Evolutionary conservation across 345 rosid species (phyloP).

Genomic region (Erodium maritimum): DNA sequence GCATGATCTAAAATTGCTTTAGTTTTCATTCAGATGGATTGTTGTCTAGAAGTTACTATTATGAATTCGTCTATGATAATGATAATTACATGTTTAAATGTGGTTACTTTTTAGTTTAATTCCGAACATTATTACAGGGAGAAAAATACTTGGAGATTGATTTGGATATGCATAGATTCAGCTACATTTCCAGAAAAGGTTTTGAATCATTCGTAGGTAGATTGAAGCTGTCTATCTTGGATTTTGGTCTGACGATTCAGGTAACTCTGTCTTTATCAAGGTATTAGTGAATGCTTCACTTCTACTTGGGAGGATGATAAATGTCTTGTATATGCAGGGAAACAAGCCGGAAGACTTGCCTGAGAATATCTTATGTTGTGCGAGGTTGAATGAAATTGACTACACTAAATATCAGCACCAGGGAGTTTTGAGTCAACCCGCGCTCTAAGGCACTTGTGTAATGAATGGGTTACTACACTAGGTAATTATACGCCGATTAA

Average conservation of each 20-base stretch:
- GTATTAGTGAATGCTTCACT: not conserved
- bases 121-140: constrained; percentile 24
- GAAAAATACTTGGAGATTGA: constrained; percentile 72
- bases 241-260: constrained; percentile 75
- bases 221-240: constrained; percentile 41
- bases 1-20: not conserved
- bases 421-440: not conserved
- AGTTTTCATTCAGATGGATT: not conserved
- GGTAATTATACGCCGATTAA: no score
- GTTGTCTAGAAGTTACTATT: not conserved
- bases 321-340: constrained; percentile 24
- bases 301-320: not conserved
- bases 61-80: not conserved
- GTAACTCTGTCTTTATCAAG: constrained; percentile 15
- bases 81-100: not conserved
- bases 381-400: constrained; percentile 47
- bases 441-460: not conserved
- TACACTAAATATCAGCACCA: constrained; percentile 36
- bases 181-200: constrained; percentile 59
- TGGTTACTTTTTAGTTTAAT: not conserved
- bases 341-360: constrained; percentile 60
- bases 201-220: constrained; percentile 47
- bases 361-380: constrained; percentile 62
- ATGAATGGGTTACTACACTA: no score
- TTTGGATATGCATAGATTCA: constrained; percentile 61